These are phyloP conservation scores for Arthromyces matolae DNA, from an alignment of 768 basidiomycete genomes.

Conservation along the genomic window DNA sequence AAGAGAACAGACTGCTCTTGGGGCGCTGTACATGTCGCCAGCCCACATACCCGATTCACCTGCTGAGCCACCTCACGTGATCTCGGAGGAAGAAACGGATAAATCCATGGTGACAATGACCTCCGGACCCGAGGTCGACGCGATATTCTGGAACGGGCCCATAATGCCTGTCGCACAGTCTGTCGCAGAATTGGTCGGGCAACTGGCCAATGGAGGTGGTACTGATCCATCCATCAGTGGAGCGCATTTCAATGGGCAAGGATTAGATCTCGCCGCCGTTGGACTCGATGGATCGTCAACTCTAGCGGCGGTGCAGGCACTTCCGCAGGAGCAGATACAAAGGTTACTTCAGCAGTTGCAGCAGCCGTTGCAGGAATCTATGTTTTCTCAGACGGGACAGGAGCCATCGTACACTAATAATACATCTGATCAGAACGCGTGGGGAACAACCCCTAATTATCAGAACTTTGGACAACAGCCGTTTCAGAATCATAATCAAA, in stretches of 20 bases:
- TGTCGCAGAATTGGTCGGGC: slow-evolving; percentile 69
- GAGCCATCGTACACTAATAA: slow-evolving; percentile 10
- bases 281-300: slow-evolving; percentile 44
- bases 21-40: slow-evolving; percentile 67
- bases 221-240: slow-evolving; percentile 37
- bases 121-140: slow-evolving; percentile 63
- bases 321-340: slow-evolving; percentile 62
- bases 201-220: slow-evolving; percentile 45
- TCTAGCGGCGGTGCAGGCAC: slow-evolving; percentile 39
- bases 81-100: slow-evolving; percentile 70
- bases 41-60: slow-evolving; percentile 78
- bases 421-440: slow-evolving; percentile 15
- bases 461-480: slow-evolving; percentile 53
- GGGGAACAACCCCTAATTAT: slow-evolving; percentile 13
- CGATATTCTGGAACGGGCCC: slow-evolving; percentile 58
- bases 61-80: slow-evolving; percentile 56
- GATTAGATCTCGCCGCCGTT: slow-evolving; percentile 34
- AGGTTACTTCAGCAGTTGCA: slow-evolving; percentile 48
- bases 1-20: slow-evolving; percentile 73
- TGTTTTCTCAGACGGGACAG: slow-evolving; percentile 6
- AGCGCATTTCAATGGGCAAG: slow-evolving; percentile 26
- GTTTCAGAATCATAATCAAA: slow-evolving; percentile 37
- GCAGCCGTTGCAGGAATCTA: slow-evolving; percentile 15
- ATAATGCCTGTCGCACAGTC: slow-evolving; percentile 33
- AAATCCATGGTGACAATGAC: slow-evolving; percentile 61